Percentiles rank a stretch among this genome's conserved stretches.
These are phyloP conservation scores for Prunus campanulata DNA, from an alignment of 306 rosid species.

Conservation along the genomic window DNA sequence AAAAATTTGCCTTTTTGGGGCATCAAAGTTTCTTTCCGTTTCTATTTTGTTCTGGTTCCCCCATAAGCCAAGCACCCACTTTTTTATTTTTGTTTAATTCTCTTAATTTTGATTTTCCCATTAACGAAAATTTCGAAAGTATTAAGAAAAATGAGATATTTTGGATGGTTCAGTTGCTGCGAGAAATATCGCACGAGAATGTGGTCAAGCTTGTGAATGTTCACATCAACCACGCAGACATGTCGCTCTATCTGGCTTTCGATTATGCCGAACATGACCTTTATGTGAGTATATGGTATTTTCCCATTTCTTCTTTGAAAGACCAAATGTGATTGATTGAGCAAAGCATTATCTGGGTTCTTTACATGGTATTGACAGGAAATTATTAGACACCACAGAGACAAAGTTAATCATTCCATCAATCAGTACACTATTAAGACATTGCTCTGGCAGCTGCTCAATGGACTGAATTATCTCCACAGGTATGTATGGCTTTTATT, in stretches of 20 bases:
- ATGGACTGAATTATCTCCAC: slow-evolving; percentile 91
- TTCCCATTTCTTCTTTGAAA: not conserved
- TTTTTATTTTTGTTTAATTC: too few species aligned
- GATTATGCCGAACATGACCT: slow-evolving; percentile 98
- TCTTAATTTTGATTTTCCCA: too few species aligned
- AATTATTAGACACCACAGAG: slow-evolving; percentile 92
- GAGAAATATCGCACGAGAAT: slow-evolving; percentile 91
- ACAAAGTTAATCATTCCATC: slow-evolving; percentile 78
- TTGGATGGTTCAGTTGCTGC: slow-evolving; percentile 62
- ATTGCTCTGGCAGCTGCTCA: slow-evolving; percentile 92
- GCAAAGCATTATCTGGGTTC: not conserved
- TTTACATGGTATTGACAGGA: slow-evolving; percentile 52
- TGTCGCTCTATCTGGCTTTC: slow-evolving; percentile 93
- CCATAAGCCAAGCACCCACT: not conserved
- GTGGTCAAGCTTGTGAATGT: slow-evolving; percentile 95
- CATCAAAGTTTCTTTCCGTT: slow-evolving; percentile 4
- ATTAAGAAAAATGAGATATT: not conserved
- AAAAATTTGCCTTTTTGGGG: not conserved
- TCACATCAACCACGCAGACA: slow-evolving; percentile 87
- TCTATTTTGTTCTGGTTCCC: not conserved
- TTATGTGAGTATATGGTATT: slow-evolving; percentile 57
- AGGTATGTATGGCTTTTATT: slow-evolving; percentile 42
- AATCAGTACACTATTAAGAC: slow-evolving; percentile 82
- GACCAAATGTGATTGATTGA: not conserved
- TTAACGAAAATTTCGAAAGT: not conserved